Evolutionary conservation across 352 stramenopile genomes (phyloP).

Genomic region (Globisporangium megalacanthum): DNA sequence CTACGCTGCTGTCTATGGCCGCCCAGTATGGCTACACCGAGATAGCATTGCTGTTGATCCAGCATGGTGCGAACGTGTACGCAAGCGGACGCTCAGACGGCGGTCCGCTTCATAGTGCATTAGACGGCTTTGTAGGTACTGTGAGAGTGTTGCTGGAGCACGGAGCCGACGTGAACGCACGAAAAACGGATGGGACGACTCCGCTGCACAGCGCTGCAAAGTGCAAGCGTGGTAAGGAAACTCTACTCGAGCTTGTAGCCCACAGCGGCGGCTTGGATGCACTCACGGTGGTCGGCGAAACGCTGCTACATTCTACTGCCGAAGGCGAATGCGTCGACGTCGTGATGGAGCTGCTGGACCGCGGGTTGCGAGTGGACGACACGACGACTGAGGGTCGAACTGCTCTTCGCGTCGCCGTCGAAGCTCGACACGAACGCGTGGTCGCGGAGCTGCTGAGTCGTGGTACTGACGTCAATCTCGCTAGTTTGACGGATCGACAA

Average conservation of each 20-base stretch:
- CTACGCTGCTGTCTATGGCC: no score
- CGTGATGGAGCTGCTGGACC: neutral
- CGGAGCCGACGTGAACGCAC: neutral
- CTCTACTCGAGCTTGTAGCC: neutral
- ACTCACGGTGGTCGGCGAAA: neutral
- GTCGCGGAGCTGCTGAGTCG: neutral
- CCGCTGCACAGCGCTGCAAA: neutral
- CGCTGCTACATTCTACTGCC: neutral
- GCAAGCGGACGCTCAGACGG: no score
- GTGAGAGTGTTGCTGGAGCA: neutral
- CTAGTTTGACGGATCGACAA: neutral
- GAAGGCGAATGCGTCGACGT: neutral
- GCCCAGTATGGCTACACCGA: no score
- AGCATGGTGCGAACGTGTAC: no score
- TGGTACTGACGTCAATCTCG: neutral
- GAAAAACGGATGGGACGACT: neutral
- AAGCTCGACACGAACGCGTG: no score
- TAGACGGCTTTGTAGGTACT: neutral
- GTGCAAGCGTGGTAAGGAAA: neutral
- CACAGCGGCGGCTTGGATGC: neutral
- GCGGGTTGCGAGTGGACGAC: neutral
- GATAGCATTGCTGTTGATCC: no score
- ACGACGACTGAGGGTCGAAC: neutral
- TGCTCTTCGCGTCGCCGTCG: neutral
- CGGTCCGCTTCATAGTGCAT: neutral